Evolutionary conservation across 371 early-diverging fungal species (phyloP).

Genomic region (Mucor saturninus): DNA sequence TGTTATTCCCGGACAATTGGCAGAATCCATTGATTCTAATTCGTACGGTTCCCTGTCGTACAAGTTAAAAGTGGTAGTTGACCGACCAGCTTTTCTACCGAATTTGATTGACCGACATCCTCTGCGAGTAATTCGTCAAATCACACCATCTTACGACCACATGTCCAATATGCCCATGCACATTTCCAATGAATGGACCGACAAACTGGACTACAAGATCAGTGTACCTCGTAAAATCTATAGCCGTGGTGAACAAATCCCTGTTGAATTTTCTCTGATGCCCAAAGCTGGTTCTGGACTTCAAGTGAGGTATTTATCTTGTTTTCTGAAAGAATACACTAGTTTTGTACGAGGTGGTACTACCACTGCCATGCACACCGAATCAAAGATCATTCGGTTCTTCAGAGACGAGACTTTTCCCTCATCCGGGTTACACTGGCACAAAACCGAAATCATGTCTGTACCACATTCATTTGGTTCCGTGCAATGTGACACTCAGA

Average conservation of each 20-base stretch:
- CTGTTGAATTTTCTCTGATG: conserved; percentile 31
- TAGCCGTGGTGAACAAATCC: conserved; percentile 40
- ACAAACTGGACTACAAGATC: conserved; percentile 34
- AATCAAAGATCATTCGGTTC: conserved; percentile 44
- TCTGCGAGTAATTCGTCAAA: conserved; percentile 22
- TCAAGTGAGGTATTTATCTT: conserved; percentile 38
- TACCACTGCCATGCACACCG: conserved; percentile 20
- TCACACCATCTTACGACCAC: conserved; percentile 11
- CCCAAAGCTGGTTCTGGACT: conserved; percentile 24
- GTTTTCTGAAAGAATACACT: conserved; percentile 48
- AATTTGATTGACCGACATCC: conserved; percentile 31
- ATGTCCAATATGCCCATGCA: conserved; percentile 21
- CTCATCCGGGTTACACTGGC: conserved; percentile 27
- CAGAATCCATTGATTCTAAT: conserved; percentile 42
- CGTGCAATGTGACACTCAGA: conserved; percentile 36
- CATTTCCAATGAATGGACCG: conserved; percentile 34
- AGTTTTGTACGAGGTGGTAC: conserved; percentile 18
- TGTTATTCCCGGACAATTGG: conserved; percentile 39
- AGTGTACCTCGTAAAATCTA: conserved; percentile 26
- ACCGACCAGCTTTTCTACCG: conserved; percentile 37
- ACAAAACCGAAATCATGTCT: conserved; percentile 26
- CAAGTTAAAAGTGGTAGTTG: conserved; percentile 44
- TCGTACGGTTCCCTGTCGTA: conserved; percentile 42
- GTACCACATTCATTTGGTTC: conserved; percentile 31
- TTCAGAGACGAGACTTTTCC: conserved; percentile 36